Percentiles rank a stretch among this genome's conserved stretches.
Evolutionary conservation across 2,329 filamentous ascomycete genomes (phyloP).

Genomic region (Fusarium miscanthi): DNA sequence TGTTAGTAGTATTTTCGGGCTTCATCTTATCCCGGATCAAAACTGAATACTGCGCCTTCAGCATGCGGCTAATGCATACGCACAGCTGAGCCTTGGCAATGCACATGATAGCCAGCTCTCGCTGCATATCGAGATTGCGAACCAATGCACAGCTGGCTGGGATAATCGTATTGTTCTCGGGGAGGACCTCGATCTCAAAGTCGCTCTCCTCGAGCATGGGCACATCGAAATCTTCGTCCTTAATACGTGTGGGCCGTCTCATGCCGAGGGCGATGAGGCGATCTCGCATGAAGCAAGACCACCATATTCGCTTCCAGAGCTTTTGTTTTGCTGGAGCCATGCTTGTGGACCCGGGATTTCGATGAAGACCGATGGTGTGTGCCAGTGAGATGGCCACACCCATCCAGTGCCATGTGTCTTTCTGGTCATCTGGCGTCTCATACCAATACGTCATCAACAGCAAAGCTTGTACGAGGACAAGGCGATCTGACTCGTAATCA

Average conservation of each 20-base stretch:
- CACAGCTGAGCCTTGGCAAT: constrained; percentile 92
- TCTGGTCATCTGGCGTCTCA: constrained; percentile 95
- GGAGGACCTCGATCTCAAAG: constrained; percentile 79
- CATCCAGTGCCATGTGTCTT: constrained; percentile 99
- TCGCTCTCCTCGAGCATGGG: constrained; percentile 87
- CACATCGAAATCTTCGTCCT: constrained; percentile 92
- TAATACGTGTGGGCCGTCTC: constrained; percentile 91
- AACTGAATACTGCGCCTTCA: constrained; percentile 92
- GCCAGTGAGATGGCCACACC: constrained; percentile 92
- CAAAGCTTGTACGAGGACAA: constrained; percentile 87
- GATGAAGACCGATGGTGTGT: constrained; percentile 92
- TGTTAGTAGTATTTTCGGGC: constrained; percentile 79
- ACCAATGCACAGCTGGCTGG: constrained; percentile 76
- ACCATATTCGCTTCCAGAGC: constrained; percentile 96
- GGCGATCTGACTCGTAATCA: constrained; percentile 91
- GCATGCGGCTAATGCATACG: constrained; percentile 87
- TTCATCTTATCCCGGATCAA: constrained; percentile 85
- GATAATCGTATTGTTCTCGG: constrained; percentile 75
- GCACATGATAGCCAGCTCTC: constrained; percentile 85
- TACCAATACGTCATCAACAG: constrained; percentile 98
- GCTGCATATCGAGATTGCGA: constrained; percentile 77
- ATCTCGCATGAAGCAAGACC: constrained; percentile 96
- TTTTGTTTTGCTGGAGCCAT: constrained; percentile 80
- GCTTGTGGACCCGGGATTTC: constrained; percentile 80
- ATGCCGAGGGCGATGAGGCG: constrained; percentile 92